Base-by-base conservation (phyloP, 75 land plant species). In the Gnetum montanum region DNA sequence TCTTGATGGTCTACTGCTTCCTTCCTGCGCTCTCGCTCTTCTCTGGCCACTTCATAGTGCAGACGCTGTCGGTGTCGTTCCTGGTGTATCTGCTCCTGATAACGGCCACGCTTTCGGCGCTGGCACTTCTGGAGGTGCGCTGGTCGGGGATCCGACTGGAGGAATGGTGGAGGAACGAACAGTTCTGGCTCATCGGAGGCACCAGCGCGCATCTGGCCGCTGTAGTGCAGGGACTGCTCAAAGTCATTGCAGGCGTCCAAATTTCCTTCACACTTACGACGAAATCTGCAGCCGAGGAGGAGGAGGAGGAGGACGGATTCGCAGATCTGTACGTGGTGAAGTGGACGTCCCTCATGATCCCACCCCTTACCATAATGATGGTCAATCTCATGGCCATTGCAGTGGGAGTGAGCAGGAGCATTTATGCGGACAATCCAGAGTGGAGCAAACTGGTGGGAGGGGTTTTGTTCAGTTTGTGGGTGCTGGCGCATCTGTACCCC, bases 381-480 rank as follows among this genome's bases (percentile, higher is more conserved):
- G 62, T 69, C 24, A 78, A 78, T 36, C 51, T 61, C 50, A 66
- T 84, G 29, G 88, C 70, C 12, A 75, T 84, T 8, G 77, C 74
- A 1, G 74, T 76, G 3, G 88, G 79, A 3, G 3, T 80, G 24
- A 43, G 59, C 44, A 38, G 86, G 31, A 78, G 82, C 3, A 74
- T 85, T 29, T 81, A 85, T 70, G 72, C 71, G 24, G 16, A 52
- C 12, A 57, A 44, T 12, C 86, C 85, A 1, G 68, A 77, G 66
- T 81, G 90, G 90, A 78, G 86, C 59, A 61, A 46, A 33, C 61
- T 81, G 56, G 20, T 85, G 5, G 90, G 85, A 8, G 82, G 86
- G 0, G 82, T 82, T 12, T 85, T 85, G 75, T 84, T 85, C 66
- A 78, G 82, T 66, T 71, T 81, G 60, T 85, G 85, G 90, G 90